These are phyloP conservation scores for Daldinia sp. DNA, from an alignment of 2,329 filamentous ascomycete species.

Conservation along the genomic window DNA sequence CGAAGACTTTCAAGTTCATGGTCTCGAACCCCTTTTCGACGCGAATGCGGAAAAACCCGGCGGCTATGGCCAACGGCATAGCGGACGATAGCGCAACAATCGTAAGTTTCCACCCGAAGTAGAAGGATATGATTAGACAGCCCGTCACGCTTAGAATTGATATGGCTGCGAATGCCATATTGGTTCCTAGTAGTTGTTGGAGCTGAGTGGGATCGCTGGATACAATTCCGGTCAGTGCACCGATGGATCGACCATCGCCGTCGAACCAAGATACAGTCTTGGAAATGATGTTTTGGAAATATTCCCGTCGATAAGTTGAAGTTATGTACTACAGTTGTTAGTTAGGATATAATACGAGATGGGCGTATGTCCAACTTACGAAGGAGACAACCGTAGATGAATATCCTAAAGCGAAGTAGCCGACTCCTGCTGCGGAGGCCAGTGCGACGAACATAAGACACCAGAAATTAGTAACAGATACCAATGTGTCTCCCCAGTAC, in stretches of 20 bases:
- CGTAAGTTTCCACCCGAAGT: constrained; percentile 79
- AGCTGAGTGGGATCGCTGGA: constrained; percentile 65
- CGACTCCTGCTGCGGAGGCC: constrained; percentile 59
- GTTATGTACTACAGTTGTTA: constrained; percentile 52
- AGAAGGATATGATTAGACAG: constrained; percentile 71
- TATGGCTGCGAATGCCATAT: constrained; percentile 69
- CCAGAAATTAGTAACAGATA: constrained; percentile 61
- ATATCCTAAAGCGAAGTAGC: constrained; percentile 61
- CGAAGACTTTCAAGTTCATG: constrained; percentile 71
- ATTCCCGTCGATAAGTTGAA: constrained; percentile 65
- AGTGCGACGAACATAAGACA: constrained; percentile 70
- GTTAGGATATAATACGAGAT: background rate
- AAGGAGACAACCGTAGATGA: constrained; percentile 58
- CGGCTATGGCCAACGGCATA: constrained; percentile 58
- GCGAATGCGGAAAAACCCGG: constrained; percentile 52
- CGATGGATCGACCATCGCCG: constrained; percentile 64
- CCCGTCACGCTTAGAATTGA: constrained; percentile 72
- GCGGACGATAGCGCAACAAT: constrained; percentile 71
- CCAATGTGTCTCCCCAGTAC: constrained; percentile 39
- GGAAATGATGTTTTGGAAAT: constrained; percentile 65
- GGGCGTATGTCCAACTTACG: constrained; percentile 33
- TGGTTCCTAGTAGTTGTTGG: constrained; percentile 68
- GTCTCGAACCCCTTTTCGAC: constrained; percentile 44
- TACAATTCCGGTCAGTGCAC: constrained; percentile 64
- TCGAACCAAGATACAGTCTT: constrained; percentile 70